phyloP scores from a whole-genome alignment of 148 eudicot genomes.

The Rhododendron griersonianum region DNA sequence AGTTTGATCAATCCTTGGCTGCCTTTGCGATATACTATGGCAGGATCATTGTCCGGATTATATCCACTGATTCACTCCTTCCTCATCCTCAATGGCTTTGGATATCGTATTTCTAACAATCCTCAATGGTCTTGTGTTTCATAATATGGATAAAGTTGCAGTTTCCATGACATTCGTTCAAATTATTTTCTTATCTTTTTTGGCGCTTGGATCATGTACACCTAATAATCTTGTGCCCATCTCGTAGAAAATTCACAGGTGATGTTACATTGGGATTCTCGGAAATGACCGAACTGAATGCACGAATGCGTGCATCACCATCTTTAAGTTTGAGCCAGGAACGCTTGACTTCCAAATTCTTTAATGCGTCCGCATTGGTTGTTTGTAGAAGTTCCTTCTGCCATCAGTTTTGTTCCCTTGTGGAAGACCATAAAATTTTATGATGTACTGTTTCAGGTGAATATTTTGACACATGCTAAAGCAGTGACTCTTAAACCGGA shows the following conservation, averaged over 20 bases:
- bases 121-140: not conserved
- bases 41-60: not conserved
- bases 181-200: no score
- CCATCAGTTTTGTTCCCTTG: not conserved
- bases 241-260: not conserved
- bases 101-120: not conserved
- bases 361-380: not conserved
- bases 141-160: not conserved
- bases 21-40: not conserved
- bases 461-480: constrained; percentile 61
- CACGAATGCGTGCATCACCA: not conserved
- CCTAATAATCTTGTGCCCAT: not conserved
- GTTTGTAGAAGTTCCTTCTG: not conserved
- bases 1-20: not conserved
- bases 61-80: not conserved
- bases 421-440: not conserved
- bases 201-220: not conserved
- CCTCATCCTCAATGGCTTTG: not conserved
- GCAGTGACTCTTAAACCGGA: constrained; percentile 22
- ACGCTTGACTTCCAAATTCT: not conserved
- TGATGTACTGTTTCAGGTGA: constrained; percentile 29
- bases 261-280: not conserved
- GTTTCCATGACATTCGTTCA: not conserved
- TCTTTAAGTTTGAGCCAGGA: not conserved
- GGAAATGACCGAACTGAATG: not conserved